Evolutionary conservation across 2,329 filamentous ascomycete genomes (phyloP).

Genomic region (Tolypocladium amazonense): DNA sequence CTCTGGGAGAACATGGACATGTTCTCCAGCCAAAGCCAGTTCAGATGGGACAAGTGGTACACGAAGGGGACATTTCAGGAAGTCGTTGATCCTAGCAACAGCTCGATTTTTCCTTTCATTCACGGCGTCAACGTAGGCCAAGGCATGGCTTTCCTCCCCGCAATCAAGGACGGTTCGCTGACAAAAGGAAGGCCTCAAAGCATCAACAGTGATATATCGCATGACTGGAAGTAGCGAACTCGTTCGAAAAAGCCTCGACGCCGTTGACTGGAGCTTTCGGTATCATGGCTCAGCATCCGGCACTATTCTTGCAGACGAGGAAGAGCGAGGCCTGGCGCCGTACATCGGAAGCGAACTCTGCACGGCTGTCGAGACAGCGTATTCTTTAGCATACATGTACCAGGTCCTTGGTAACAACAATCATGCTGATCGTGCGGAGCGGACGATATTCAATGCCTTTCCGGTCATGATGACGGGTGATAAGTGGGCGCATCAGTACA

Average conservation of each 20-base stretch:
- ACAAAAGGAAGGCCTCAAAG: conserved; percentile 22
- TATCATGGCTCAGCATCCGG: conserved; percentile 30
- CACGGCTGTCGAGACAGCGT: conserved; percentile 21
- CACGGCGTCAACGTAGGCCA: conserved; percentile 34
- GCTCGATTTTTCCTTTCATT: conserved; percentile 17
- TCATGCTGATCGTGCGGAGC: conserved; percentile 41
- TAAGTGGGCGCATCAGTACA: conserved; percentile 46
- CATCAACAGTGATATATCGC: conserved; percentile 27
- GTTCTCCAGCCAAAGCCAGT: conserved; percentile 19
- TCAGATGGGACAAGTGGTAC: conserved; percentile 18
- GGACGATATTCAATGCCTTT: conserved; percentile 43
- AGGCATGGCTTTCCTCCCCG: conserved; percentile 13
- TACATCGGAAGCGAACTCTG: conserved; percentile 26
- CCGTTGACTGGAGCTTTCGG: conserved; percentile 23
- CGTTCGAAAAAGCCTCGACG: conserved; percentile 23
- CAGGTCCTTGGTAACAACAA: conserved; percentile 17
- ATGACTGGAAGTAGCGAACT: conserved; percentile 25
- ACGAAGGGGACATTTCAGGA: conserved; percentile 10
- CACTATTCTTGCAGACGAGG: conserved; percentile 30
- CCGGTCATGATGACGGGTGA: conserved; percentile 38
- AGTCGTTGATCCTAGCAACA: conserved; percentile 8
- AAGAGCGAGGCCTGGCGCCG: conserved; percentile 24
- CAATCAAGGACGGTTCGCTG: background rate
- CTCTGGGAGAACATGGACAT: conserved; percentile 30
- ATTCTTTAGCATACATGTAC: conserved; percentile 22